Base-by-base conservation (phyloP, 805 yeast genomes). In the Candida orba region DNA sequence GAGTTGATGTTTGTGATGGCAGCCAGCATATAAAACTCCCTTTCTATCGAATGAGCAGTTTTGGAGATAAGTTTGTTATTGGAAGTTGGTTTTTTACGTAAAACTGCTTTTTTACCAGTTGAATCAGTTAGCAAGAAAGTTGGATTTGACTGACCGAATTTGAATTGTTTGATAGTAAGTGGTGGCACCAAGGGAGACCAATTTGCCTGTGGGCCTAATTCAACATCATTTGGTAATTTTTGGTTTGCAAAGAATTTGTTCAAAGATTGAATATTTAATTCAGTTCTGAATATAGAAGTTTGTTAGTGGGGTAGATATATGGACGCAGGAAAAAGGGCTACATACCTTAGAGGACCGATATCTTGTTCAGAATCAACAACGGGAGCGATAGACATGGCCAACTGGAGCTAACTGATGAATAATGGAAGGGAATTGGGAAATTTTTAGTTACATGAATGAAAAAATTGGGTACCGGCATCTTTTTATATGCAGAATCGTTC, bases 91-190 rank as follows among this genome's bases (percentile, higher is more conserved):
- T 79, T 79, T 49, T 78, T 66, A 44, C 85, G 63, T 40, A 79
- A 64, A 3, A 78, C 84, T 42, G 67, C 70, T 34, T 65, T 60
- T 25, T 55, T 60, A 1, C 67, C 67, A 6, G 48, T 47, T 2
- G 65, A 54, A 48, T 76, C 80, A 2, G 55, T 59, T 23, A 78
- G 43, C 25, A 74, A 67, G 53, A 77, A 79, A 1, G 83, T 77
- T 12, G 84, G 85, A 53, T 79, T 79, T 2, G 80, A 73, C 56
- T 79, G 85, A 14, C 85, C 85, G 56, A 73, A 76, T 24, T 68
- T 68, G 61, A 79, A 79, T 58, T 79, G 85, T 46, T 69, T 62
- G 36, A 76, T 55, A 48, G 50, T 13, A 60, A 59, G 2, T 1
- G 73, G 76, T 7, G 53, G 45, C 3, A 14, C 17, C 8, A 50